Base-by-base conservation (phyloP, 768 basidiomycete species). In the Suillus decipiens region DNA sequence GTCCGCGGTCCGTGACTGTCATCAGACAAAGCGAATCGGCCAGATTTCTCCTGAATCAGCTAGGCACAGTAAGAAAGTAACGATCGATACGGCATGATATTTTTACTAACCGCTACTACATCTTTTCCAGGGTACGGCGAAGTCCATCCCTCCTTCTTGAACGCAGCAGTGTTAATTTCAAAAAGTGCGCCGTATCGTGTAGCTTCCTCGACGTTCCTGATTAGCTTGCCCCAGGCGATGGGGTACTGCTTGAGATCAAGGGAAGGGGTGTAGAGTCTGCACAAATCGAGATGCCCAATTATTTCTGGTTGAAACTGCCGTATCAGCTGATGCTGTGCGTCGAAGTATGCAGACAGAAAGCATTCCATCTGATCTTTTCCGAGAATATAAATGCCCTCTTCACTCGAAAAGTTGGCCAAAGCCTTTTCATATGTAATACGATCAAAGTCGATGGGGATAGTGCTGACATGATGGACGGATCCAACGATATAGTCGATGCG, bases 381-480 rank as follows among this genome's bases (percentile, higher is more conserved):
- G 45, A 67, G 48, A 66, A 66, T 24, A 51, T 71, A 68, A 66
- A 67, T 66, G 63, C 66, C 70, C 62, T 68, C 64, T 39, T 48
- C 60, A 51, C 75, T 74, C 48, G 73, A 67, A 64, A 80, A 77
- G 67, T 78, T 79, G 57, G 73, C 74, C 62, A 96, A 71, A 8
- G 89, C 86, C 55, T 74, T 78, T 61, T 85, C 77, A 80, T 86
- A 96, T 10, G 89, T 94, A 31, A 77, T 68, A 43, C 80, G 68
- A 77, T 97, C 94, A 68, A 99, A 95, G 77, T 99, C 97, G 76
- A 99, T 96, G 9, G 96, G 94, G 45, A 92, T 84, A 24, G 78
- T 82, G 72, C 88, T 84, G 74, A 95, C 94, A 69, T 98, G 96
- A 73, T 99, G 97, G 8, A 99, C 80, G 39, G 91, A 93, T 31